phyloP scores from a whole-genome alignment of 495 filamentous ascomycete species.

The Bombardia bombarda region DNA sequence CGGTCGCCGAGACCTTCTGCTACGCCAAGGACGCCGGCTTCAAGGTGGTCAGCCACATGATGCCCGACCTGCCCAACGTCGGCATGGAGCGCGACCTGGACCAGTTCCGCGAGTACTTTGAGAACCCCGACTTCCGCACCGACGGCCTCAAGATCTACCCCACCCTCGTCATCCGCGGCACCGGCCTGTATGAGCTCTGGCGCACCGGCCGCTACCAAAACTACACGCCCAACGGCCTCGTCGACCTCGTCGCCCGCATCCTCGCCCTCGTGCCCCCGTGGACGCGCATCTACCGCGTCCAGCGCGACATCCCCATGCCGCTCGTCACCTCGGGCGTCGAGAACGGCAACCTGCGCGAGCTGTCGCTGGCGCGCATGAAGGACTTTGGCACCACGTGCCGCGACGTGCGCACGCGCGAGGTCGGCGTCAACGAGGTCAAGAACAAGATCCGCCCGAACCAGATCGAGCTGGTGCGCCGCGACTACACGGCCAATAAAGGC shows the following conservation, averaged over 20 bases:
- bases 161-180: slow-evolving; percentile 93
- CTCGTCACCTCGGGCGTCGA: slow-evolving; percentile 94
- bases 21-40: slow-evolving; percentile 95
- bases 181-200: slow-evolving; percentile 95
- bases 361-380: slow-evolving; percentile 92
- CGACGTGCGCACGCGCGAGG: slow-evolving; percentile 95
- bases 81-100: slow-evolving; percentile 96
- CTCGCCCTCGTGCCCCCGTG: slow-evolving; percentile 90
- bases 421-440: slow-evolving; percentile 97
- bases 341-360: slow-evolving; percentile 91
- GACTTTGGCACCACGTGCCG: slow-evolving; percentile 96
- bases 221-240: slow-evolving; percentile 92
- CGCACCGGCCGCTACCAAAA: slow-evolving; percentile 95
- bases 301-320: slow-evolving; percentile 98
- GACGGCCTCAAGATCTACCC: slow-evolving; percentile 98
- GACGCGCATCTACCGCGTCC: slow-evolving; percentile 97
- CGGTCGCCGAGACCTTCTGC: slow-evolving; percentile 90
- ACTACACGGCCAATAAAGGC: slow-evolving; percentile 89
- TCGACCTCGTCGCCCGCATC: slow-evolving; percentile 92
- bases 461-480: slow-evolving; percentile 90
- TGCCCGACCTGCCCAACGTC: slow-evolving; percentile 97
- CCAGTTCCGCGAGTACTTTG: slow-evolving; percentile 96
- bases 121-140: slow-evolving; percentile 93
- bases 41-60: slow-evolving; percentile 99
- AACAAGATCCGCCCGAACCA: slow-evolving; percentile 95